Percentiles rank a stretch among this genome's conserved stretches.
phyloP scores from a whole-genome alignment of 2,329 filamentous ascomycete species.

The Metarhizium humberi region DNA sequence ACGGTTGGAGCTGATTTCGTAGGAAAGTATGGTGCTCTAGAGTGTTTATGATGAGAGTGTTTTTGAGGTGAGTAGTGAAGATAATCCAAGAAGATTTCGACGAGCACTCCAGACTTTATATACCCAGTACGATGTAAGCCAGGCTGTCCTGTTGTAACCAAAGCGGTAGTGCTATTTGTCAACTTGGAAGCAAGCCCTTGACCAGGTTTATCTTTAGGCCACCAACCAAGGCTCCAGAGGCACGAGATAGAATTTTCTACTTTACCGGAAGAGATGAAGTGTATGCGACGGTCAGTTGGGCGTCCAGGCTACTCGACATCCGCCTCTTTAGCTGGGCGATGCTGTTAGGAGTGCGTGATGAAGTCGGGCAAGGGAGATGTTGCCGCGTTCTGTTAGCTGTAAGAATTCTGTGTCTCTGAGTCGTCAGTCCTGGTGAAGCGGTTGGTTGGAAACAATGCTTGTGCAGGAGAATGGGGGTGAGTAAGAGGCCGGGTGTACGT shows the following conservation, averaged over 20 bases:
- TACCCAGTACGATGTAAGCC: background rate
- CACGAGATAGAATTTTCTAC: slow-evolving; percentile 8
- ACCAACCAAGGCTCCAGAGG: slow-evolving; percentile 6
- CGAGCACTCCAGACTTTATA: background rate
- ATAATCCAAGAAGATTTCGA: background rate
- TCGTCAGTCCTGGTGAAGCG: background rate
- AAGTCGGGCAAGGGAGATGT: background rate
- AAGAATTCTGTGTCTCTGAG: slow-evolving; percentile 1
- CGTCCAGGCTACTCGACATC: slow-evolving; percentile 6
- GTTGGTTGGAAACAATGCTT: background rate
- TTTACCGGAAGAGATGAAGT: slow-evolving; percentile 3
- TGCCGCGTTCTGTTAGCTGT: background rate
- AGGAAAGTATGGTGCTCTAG: background rate
- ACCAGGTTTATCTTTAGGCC: background rate
- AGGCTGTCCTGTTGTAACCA: background rate
- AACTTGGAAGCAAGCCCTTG: background rate
- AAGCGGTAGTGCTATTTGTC: slow-evolving; percentile 4
- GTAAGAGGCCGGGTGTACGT: slow-evolving; percentile 5
- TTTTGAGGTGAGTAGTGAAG: background rate
- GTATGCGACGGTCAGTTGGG: slow-evolving; percentile 9
- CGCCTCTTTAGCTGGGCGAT: slow-evolving; percentile 4
- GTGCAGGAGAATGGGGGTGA: background rate
- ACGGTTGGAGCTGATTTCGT: background rate
- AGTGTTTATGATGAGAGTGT: background rate
- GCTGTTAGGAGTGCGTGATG: slow-evolving; percentile 3